Conservation (phyloP, 2,329 filamentous ascomycete genomes). For the Penicillium sp. region DNA sequence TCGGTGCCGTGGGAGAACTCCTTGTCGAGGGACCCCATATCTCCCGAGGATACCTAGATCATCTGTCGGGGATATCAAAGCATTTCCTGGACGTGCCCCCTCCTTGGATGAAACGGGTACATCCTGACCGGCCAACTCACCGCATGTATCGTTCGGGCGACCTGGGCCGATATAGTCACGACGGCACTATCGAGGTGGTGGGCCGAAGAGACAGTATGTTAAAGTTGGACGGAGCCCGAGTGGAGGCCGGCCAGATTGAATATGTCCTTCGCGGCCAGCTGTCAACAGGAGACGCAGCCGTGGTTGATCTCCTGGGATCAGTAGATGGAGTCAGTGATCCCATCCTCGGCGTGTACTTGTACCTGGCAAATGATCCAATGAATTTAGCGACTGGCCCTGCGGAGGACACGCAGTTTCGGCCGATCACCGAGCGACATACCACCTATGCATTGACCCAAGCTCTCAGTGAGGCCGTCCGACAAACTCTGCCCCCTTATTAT, state of each 20-base stretch:
- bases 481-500: not conserved
- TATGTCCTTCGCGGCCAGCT: not conserved
- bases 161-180: not conserved
- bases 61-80: not conserved
- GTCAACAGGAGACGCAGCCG: not conserved
- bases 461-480: not conserved
- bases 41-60: slow-evolving; percentile 25
- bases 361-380: not conserved
- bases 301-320: not conserved
- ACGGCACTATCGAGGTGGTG: not conserved
- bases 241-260: not conserved
- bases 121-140: not conserved
- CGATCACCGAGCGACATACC: not conserved
- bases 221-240: not conserved
- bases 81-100: not conserved
- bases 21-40: slow-evolving; percentile 29
- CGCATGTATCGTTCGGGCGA: not conserved
- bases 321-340: not conserved
- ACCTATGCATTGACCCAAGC: not conserved
- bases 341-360: not conserved
- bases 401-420: not conserved
- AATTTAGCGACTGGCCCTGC: not conserved
- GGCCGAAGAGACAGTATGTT: not conserved
- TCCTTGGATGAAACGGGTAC: not conserved
- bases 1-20: slow-evolving; percentile 30